Base-by-base conservation (phyloP, 2,329 filamentous ascomycete species). In the Didymella arachidicola region DNA sequence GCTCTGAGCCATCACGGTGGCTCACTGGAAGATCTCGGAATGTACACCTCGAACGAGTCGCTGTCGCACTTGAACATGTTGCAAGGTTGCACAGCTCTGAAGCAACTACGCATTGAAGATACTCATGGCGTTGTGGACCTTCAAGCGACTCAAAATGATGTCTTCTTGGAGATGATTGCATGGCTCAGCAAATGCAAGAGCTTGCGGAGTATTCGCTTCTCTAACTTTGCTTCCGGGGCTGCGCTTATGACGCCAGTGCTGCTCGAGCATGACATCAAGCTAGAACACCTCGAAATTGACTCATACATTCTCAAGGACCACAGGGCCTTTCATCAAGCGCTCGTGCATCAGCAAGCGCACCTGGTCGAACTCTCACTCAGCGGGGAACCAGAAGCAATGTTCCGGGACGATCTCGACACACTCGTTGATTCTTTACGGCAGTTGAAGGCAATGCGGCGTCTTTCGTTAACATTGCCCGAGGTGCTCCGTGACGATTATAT, bases 121-220 rank as follows among this genome's bases (percentile, higher is more conserved):
- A 74, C 75, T 3, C 72, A 77, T 29, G 77, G 79, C 14, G 66
- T 70, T 2, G 72, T 80, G 22, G 79, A 83, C 55, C 73, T 86
- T 2, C 82, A 86, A 60, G 76, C 76, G 22, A 82, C 80, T 7
- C 79, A 86, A 53, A 80, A 85, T 50, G 83, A 85, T 58, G 78
- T 81, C 7, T 84, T 83, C 57, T 68, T 81, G 0, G 81, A 82
- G 57, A 79, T 84, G 26, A 74, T 83, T 39, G 76, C 77, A 4
- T 88, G 86, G 86, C 73, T 88, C 14, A 75, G 79, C 19, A 77
- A 78, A n/a, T 88, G 87, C 68, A 75, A 77, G 18, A 72, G 73
- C 4, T 78, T 90, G 7, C 75, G 76, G 19, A 78, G 79, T 22
- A 76, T 90, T 19, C 78, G 76, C 16, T 76, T 90, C 46, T 77